phyloP scores from a whole-genome alignment of 1,139 yeast species.

The Blastobotrys indianensis region DNA sequence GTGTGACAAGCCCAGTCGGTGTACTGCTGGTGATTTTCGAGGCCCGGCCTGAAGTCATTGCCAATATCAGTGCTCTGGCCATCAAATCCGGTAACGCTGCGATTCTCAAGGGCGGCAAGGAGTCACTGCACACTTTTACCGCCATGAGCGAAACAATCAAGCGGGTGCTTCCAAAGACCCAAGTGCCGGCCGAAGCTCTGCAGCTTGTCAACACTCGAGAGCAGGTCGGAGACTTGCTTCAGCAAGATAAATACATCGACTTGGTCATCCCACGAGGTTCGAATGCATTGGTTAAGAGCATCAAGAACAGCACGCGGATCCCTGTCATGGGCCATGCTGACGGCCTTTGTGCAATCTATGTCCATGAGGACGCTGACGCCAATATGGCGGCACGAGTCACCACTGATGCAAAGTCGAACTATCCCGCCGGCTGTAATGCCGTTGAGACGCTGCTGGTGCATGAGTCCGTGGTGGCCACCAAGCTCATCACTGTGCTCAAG shows the following conservation, averaged over 20 bases:
- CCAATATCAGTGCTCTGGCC: conserved; percentile 92
- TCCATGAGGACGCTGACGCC: conserved; percentile 70
- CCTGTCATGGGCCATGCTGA: conserved; percentile 99
- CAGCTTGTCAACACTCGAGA: conserved; percentile 85
- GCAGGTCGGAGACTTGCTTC: conserved; percentile 77
- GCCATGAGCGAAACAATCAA: conserved; percentile 72
- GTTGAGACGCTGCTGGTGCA: conserved; percentile 79
- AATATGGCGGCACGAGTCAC: conserved; percentile 68
- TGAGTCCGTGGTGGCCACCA: conserved; percentile 35
- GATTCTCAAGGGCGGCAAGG: conserved; percentile 95
- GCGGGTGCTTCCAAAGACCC: conserved; percentile 47
- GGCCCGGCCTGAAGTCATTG: conserved; percentile 97
- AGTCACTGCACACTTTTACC: conserved; percentile 75
- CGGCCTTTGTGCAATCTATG: conserved; percentile 86
- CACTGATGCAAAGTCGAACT: conserved; percentile 87
- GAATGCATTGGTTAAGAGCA: conserved; percentile 77
- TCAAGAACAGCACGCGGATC: conserved; percentile 82
- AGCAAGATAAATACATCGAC: conserved; percentile 86
- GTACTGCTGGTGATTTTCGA: conserved; percentile 90
- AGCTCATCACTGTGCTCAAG: conserved; percentile 37
- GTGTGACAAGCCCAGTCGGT: conserved; percentile 92
- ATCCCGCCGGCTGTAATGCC: conserved; percentile 98
- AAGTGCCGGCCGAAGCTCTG: conserved; percentile 72
- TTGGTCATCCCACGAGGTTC: conserved; percentile 97
- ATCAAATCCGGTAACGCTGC: conserved; percentile 91